Evolutionary conservation across 768 basidiomycete species (phyloP), one percentile per base, ranked within the genome.

Genomic region (Panaeolus papilionaceus): DNA sequence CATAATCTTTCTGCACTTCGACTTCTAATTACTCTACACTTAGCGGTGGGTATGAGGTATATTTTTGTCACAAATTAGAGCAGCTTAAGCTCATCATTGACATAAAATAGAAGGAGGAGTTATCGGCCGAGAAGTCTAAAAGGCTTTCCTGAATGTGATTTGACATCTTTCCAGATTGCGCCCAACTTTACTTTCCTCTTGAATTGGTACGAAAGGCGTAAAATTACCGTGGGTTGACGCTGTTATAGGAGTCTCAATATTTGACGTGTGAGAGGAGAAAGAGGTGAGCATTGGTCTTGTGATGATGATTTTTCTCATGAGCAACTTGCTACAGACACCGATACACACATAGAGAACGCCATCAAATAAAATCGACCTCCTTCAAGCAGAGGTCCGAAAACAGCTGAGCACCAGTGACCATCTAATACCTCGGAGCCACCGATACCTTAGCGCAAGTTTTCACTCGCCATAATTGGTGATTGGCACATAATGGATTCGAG

Each of bases 41-140:
- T 18, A 44, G 42, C 16, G 5, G 42, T 44, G 42, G 42, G 14
- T 44, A 8, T 7, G 9, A 9, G 23, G 20, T 14, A 11, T 26
- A 33, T 58, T 37, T 58, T 28, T 28, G 33, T 58, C 10, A 16
- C 54, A 16, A 58, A 33, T 16, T 58, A 28, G 6, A 33, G 33
- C 6, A 28, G 4, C 4, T 37, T 20, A 23, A 16, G 7, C 28
- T 28, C 12, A 18, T 33, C 54, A 16, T 3, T 23, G 28, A 58
- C 54, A n/a, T 10, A 14, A 2, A 58, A n/a, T 10, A 14, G 10
- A 58, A 33, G 54, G 18, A 51, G 47, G 54, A 23, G 26, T 12
- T 58, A 58, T 58, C 54, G 54, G 54, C 54, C 26, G 54, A 58
- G 26, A 58, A 58, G 16, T 58, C 54, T 58, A 58, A 58, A 58